Evolutionary conservation across 495 filamentous ascomycete species (phyloP).

Genomic region (Gamarada debralockiae): DNA sequence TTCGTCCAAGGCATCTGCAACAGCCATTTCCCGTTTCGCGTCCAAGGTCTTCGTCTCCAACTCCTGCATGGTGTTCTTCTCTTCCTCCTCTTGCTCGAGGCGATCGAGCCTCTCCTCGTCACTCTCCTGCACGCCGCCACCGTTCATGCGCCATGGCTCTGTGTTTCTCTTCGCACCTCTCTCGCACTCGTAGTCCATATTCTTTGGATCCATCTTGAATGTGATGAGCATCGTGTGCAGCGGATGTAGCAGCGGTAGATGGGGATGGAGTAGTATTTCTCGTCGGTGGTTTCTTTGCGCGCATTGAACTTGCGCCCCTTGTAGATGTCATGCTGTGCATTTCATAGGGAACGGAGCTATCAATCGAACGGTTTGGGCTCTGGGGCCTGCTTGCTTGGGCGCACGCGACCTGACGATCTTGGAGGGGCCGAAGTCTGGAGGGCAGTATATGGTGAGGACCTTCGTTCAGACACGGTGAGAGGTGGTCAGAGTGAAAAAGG

Average conservation of each 20-base stretch:
- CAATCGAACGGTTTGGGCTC: constrained; percentile 84
- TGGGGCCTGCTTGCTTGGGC: constrained; percentile 71
- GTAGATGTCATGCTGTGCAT: constrained; percentile 90
- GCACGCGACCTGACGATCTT: constrained; percentile 66
- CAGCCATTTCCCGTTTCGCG: constrained; percentile 94
- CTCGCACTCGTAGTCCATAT: constrained; percentile 88
- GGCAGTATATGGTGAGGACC: constrained; percentile 83
- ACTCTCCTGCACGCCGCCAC: constrained; percentile 62
- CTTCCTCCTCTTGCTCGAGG: constrained; percentile 68
- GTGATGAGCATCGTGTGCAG: constrained; percentile 92
- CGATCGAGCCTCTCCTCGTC: constrained; percentile 84
- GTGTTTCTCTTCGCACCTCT: constrained; percentile 88
- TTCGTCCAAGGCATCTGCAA: constrained; percentile 94
- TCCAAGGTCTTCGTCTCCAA: constrained; percentile 82
- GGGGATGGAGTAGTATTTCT: constrained; percentile 84
- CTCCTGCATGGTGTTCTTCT: constrained; percentile 72
- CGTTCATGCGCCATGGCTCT: constrained; percentile 77
- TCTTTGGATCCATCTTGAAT: constrained; percentile 92
- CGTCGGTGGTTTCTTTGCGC: constrained; percentile 88
- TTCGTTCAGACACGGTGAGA: constrained; percentile 82
- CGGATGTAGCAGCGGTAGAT: constrained; percentile 95
- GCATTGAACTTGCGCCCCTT: constrained; percentile 97
- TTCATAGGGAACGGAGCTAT: constrained; percentile 98
- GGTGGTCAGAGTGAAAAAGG: too few relatives aligned
- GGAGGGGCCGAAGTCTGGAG: constrained; percentile 94